phyloP scores from a whole-genome alignment of 805 yeast genomes.

The Wickerhamomyces rabaulensis region DNA sequence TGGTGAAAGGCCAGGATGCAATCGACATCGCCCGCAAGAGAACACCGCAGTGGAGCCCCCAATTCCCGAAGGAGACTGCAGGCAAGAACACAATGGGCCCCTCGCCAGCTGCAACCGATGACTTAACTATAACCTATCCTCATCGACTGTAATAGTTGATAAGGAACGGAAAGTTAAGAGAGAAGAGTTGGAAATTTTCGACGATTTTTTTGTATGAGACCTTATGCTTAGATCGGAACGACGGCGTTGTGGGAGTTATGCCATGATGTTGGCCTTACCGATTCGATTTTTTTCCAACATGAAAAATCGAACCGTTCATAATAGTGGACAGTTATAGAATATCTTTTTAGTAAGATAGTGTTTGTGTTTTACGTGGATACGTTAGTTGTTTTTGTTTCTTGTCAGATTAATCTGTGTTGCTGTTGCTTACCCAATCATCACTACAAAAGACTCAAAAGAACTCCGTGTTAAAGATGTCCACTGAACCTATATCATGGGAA shows the following conservation, averaged over 20 bases:
- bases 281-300: neutral
- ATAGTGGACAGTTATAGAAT: neutral
- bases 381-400: neutral
- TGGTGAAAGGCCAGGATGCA: conserved; percentile 50
- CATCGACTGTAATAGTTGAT: conserved; percentile 60
- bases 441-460: neutral
- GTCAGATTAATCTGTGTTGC: neutral
- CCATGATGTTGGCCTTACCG: neutral
- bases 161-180: conserved; percentile 21
- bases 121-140: conserved; percentile 34
- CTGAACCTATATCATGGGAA: conserved; percentile 11
- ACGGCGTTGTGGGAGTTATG: neutral
- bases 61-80: neutral
- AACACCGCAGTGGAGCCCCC: neutral
- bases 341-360: too few species aligned
- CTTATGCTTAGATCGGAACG: neutral
- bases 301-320: neutral
- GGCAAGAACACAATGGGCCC: neutral
- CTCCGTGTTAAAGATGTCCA: conserved; percentile 4
- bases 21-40: conserved; percentile 45
- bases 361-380: neutral
- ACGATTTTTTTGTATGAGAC: neutral
- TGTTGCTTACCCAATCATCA: neutral
- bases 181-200: neutral
- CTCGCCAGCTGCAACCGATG: conserved; percentile 31